These are phyloP conservation scores for Aquilaria yunnanensis DNA, from an alignment of 345 rosid genomes.

Conservation along the genomic window DNA sequence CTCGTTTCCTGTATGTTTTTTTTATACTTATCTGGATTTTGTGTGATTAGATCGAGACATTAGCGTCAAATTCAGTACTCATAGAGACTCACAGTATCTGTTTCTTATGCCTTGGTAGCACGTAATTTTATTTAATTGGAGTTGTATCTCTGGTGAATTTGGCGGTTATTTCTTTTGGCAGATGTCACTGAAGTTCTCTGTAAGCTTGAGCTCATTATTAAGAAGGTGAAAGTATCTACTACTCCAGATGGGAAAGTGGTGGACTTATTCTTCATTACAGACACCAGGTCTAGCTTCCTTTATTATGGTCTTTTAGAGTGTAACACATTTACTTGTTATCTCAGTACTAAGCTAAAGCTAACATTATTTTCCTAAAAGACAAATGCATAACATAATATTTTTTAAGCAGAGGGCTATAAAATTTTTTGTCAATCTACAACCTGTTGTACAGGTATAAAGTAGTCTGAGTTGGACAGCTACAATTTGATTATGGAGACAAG, in stretches of 20 bases:
- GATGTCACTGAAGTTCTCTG: conserved; percentile 78
- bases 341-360: no score
- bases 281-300: conserved; percentile 56
- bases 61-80: no score
- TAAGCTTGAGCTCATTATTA: conserved; percentile 78
- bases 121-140: no score
- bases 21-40: not conserved
- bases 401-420: not conserved
- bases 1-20: no score
- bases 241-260: conserved; percentile 91
- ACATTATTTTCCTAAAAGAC: no score
- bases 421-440: no score
- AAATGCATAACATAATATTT: not conserved
- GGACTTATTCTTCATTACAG: conserved; percentile 93
- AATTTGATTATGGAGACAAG: no score
- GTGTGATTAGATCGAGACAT: not conserved
- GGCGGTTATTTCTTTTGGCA: conserved; percentile 20
- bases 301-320: conserved; percentile 5
- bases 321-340: no score
- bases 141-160: not conserved
- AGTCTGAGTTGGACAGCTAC: no score
- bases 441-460: no score
- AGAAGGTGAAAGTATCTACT: conserved; percentile 94
- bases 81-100: no score
- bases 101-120: no score